Percentiles rank a stretch among this genome's conserved stretches.
phyloP scores from a whole-genome alignment of 2,329 filamentous ascomycete genomes.

The Byssoonygena ceratinophila region DNA sequence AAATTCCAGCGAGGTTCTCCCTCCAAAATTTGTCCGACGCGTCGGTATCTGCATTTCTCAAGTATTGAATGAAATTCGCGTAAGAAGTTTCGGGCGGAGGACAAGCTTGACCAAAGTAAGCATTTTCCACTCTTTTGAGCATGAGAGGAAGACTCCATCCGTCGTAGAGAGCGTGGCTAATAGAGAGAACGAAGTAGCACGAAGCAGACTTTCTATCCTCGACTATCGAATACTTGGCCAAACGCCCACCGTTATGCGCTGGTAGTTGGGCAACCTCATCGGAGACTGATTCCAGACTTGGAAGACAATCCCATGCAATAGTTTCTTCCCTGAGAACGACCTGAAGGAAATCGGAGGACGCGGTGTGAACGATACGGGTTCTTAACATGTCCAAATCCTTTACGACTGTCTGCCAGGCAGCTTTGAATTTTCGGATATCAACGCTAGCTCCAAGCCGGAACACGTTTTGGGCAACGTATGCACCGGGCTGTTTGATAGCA shows the following conservation, averaged over 20 bases:
- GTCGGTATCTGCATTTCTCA: slow-evolving; percentile 16
- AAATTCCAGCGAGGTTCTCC: slow-evolving; percentile 14
- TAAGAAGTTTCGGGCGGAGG: slow-evolving; percentile 15
- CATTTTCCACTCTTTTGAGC: slow-evolving; percentile 29
- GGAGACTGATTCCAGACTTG: slow-evolving; percentile 23
- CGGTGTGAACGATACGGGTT: slow-evolving; percentile 38
- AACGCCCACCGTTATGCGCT: slow-evolving; percentile 27
- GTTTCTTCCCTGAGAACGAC: slow-evolving; percentile 30
- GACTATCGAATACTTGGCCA: slow-evolving; percentile 31
- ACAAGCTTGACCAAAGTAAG: slow-evolving; percentile 22
- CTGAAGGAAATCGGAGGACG: slow-evolving; percentile 31
- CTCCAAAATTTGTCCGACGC: slow-evolving; percentile 18
- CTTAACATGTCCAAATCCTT: slow-evolving; percentile 40
- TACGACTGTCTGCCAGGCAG: slow-evolving; percentile 39
- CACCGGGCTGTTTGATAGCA: slow-evolving; percentile 38
- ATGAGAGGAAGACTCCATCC: slow-evolving; percentile 37
- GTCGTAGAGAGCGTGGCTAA: slow-evolving; percentile 46
- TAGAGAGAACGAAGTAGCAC: slow-evolving; percentile 39
- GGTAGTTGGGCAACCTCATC: slow-evolving; percentile 22
- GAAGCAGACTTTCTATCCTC: slow-evolving; percentile 19
- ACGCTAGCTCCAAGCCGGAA: slow-evolving; percentile 32
- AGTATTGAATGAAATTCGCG: slow-evolving; percentile 21
- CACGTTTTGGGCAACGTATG: slow-evolving; percentile 41
- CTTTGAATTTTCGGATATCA: slow-evolving; percentile 36
- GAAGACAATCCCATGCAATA: slow-evolving; percentile 28